Base-by-base conservation (phyloP, 2,329 filamentous ascomycete species). In the Zalaria obscura region DNA sequence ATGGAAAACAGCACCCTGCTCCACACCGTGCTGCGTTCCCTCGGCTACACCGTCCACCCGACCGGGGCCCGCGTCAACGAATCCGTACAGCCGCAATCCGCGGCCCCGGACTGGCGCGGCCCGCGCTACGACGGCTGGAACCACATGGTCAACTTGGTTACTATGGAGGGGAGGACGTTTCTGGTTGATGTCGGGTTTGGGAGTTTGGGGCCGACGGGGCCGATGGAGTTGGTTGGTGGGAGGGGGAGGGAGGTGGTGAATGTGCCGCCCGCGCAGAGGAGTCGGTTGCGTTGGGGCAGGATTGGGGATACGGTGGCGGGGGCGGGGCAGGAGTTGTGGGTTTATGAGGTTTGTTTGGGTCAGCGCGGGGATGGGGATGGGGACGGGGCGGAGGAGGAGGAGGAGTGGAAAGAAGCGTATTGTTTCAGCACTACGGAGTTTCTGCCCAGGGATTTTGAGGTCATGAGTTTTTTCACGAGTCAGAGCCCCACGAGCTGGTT, bases 391-490 rank as follows among this genome's bases (percentile, higher is more conserved):
- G n/a, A 42, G 6, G 40, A 57, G 0, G 59, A 68, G 0, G 61
- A 58, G 37, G 62, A 64, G 2, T 87, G 79, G 75, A 63, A 68
- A 25, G 63, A 72, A 1, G 71, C 68, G 38, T 84, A 83, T 55
- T 73, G 69, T 46, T 87, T 86, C 55, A 69, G 70, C 2, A 75
- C 81, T 45, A 63, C 70, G n/a, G 78, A 83, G 56, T 83, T 80
- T 55, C 54, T 75, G 28, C 69, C 67, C 3, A 57, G 63, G 35
- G 79, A 83, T 56, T 83, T 76, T 50, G 67, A 66, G 29, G 62
- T 78, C 5, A 66, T 80, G 63, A 81, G 74, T 55, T 73, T 64
- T 49, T 71, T 54, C 38, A 73, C 72, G 1, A 75, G 71, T 47
- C 66, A 65, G 36, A 63, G 59, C 42, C 57, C 61, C 25, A 54